Evolutionary conservation across 2,329 filamentous ascomycete species (phyloP).

Genomic region (Neonectria ditissima): DNA sequence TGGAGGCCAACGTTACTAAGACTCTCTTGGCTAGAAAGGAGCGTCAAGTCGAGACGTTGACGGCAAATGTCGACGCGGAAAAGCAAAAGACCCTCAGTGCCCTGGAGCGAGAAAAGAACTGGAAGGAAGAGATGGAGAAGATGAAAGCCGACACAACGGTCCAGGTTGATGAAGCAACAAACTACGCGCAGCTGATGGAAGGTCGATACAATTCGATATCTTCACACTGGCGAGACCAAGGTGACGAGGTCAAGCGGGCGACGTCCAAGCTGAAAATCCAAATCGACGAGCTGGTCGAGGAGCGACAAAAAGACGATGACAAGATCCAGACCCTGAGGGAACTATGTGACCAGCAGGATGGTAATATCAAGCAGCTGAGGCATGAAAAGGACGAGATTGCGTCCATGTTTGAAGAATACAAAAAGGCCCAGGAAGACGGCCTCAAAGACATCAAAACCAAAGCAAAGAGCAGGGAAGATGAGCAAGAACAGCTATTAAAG

Average conservation of each 20-base stretch:
- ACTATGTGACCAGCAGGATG: conserved; percentile 78
- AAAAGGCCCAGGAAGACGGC: conserved; percentile 70
- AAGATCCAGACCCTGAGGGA: conserved; percentile 74
- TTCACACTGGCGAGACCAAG: conserved; percentile 75
- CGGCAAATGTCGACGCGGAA: conserved; percentile 73
- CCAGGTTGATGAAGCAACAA: conserved; percentile 74
- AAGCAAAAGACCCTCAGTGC: conserved; percentile 70
- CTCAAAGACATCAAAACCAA: conserved; percentile 70
- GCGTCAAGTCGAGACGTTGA: conserved; percentile 77
- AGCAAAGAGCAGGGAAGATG: conserved; percentile 68
- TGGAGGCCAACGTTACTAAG: conserved; percentile 79
- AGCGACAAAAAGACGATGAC: conserved; percentile 70
- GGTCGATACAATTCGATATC: conserved; percentile 76
- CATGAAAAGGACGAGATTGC: conserved; percentile 73
- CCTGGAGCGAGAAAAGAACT: conserved; percentile 69
- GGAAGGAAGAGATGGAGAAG: conserved; percentile 74
- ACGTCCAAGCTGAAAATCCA: conserved; percentile 63
- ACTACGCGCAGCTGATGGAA: conserved; percentile 74
- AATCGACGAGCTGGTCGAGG: conserved; percentile 65
- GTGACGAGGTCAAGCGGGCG: conserved; percentile 68
- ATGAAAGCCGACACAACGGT: conserved; percentile 68
- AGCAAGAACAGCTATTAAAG: conserved; percentile 69
- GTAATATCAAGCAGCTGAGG: conserved; percentile 71
- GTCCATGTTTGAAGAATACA: conserved; percentile 72
- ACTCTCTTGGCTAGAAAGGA: conserved; percentile 78